Percentiles rank a stretch among this genome's conserved stretches.
Evolutionary conservation across 257 asterid genomes (phyloP).

Genomic region (Solanum corneliomulleri): DNA sequence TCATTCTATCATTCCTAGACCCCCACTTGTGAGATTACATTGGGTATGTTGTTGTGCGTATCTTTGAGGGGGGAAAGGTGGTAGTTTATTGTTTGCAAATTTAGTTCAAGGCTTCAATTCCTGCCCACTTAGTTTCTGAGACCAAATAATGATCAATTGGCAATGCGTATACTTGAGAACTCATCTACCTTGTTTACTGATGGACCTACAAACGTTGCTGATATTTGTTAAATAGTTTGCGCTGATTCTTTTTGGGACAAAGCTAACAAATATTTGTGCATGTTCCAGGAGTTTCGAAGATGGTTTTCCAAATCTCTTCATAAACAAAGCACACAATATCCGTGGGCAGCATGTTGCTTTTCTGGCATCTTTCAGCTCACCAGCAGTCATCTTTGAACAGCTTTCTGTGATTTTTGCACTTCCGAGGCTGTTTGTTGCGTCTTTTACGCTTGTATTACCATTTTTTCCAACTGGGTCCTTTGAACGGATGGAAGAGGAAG

Average conservation of each 20-base stretch:
- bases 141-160: not conserved
- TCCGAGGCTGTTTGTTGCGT: slow-evolving; percentile 83
- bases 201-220: not conserved
- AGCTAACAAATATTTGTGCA: not conserved
- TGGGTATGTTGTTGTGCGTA: not conserved
- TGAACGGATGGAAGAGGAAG: slow-evolving; percentile 93
- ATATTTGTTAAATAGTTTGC: not conserved
- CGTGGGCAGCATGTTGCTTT: slow-evolving; percentile 87
- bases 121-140: not conserved
- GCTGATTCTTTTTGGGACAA: not conserved
- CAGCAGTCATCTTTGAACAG: slow-evolving; percentile 84
- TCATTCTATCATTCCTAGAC: not conserved
- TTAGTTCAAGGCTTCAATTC: not conserved
- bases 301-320: slow-evolving; percentile 91
- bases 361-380: slow-evolving; percentile 90
- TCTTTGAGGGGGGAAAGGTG: not conserved
- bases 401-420: slow-evolving; percentile 93
- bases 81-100: not conserved
- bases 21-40: not conserved
- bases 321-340: slow-evolving; percentile 80
- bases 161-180: not conserved
- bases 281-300: slow-evolving; percentile 78
- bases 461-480: slow-evolving; percentile 93
- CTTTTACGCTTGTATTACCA: slow-evolving; percentile 71
- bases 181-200: not conserved